Evolutionary conservation across 331 rosid species (phyloP).

Genomic region (Prunus yedoensis): DNA sequence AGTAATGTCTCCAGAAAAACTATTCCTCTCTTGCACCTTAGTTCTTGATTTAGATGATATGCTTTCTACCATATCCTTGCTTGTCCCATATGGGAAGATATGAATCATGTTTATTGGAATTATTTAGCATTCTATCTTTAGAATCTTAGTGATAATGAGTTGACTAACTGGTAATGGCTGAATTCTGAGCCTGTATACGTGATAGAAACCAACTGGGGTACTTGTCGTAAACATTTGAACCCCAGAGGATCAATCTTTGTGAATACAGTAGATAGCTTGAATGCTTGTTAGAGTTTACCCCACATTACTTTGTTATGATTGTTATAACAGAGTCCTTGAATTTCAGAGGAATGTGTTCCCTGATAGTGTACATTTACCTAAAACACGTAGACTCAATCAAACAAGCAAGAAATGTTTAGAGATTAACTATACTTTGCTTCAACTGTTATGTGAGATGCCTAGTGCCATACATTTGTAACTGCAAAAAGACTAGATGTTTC

Average conservation of each 20-base stretch:
- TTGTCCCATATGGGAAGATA: background rate
- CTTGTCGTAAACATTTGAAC: background rate
- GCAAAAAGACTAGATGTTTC: background rate
- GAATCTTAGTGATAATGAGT: background rate
- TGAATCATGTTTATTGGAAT: background rate
- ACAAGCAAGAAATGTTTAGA: background rate
- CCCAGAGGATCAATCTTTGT: background rate
- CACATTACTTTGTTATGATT: background rate
- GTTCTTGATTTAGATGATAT: constrained; percentile 13
- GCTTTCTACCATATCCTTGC: background rate
- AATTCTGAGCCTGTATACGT: background rate
- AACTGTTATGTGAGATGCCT: background rate
- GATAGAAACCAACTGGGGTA: background rate
- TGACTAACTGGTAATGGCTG: background rate
- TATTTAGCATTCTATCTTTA: background rate
- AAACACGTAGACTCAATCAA: background rate
- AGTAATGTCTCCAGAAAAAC: constrained; percentile 44
- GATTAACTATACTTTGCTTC: background rate
- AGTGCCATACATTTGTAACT: background rate
- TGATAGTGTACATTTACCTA: background rate
- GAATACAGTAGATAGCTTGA: constrained; percentile 6
- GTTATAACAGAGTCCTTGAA: background rate
- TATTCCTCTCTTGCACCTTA: constrained; percentile 8
- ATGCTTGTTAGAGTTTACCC: background rate
- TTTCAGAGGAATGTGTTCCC: background rate